Evolutionary conservation across 2,329 filamentous ascomycete genomes (phyloP).

Genomic region (Penicillium frequentans): DNA sequence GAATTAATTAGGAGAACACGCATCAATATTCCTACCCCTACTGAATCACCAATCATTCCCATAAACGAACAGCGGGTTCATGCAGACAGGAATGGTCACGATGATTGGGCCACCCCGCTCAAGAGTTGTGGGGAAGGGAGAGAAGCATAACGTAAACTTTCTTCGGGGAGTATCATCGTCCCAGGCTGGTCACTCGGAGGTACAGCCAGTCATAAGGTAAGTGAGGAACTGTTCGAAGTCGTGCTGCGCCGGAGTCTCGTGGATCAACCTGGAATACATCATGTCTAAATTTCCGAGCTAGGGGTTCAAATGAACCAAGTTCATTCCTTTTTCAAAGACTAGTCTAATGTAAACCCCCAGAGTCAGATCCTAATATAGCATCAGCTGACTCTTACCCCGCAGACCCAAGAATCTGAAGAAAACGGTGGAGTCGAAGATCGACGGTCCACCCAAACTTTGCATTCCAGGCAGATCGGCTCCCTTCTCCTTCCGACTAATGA

Average conservation of each 20-base stretch:
- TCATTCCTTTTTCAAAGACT: not conserved
- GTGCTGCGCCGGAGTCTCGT: not conserved
- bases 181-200: conserved; percentile 1
- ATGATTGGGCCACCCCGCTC: conserved; percentile 2
- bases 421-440: conserved; percentile 18
- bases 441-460: conserved; percentile 13
- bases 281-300: not conserved
- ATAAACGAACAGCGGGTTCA: conserved; percentile 8
- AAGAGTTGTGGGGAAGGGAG: conserved; percentile 1
- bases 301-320: not conserved
- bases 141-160: conserved; percentile 18
- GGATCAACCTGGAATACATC: not conserved
- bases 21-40: not conserved
- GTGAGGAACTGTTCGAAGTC: not conserved
- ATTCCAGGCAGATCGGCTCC: not conserved
- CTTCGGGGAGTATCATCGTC: conserved; percentile 20
- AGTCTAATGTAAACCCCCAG: not conserved
- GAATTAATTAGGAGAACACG: not conserved
- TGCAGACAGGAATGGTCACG: conserved; percentile 3
- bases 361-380: not conserved
- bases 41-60: not conserved
- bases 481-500: not conserved
- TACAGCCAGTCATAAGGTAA: conserved; percentile 2
- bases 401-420: conserved; percentile 16
- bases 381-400: conserved; percentile 25